Evolutionary conservation across 2,329 filamentous ascomycete genomes (phyloP).

Genomic region (Aureobasidium sp.): DNA sequence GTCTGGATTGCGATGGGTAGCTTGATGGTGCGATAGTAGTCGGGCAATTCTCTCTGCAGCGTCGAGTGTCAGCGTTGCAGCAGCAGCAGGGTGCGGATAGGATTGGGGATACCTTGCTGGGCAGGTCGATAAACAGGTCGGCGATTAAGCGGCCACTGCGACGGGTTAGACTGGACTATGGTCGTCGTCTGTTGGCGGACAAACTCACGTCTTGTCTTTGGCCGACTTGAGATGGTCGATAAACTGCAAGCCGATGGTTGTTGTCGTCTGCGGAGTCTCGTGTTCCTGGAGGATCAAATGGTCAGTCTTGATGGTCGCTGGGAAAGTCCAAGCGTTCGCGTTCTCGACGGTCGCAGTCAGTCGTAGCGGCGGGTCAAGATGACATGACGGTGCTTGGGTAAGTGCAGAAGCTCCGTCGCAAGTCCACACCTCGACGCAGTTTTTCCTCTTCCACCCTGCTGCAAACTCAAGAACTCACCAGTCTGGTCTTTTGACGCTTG

Average conservation of each 20-base stretch:
- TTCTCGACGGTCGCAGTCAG: neutral
- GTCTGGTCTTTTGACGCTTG: slow-evolving; percentile 18
- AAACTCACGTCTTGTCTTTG: slow-evolving; percentile 69
- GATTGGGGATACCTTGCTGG: slow-evolving; percentile 12
- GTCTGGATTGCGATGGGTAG: slow-evolving; percentile 73
- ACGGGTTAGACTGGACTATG: neutral
- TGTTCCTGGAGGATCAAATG: neutral
- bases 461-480: neutral
- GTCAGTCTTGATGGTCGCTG: neutral
- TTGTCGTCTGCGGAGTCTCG: slow-evolving; percentile 12
- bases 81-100: neutral
- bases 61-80: slow-evolving; percentile 53
- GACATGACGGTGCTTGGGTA: neutral
- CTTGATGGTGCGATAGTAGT: slow-evolving; percentile 71
- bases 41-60: slow-evolving; percentile 48
- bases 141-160: slow-evolving; percentile 17
- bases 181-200: neutral
- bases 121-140: slow-evolving; percentile 17
- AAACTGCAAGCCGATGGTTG: slow-evolving; percentile 61
- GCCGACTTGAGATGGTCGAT: slow-evolving; percentile 68
- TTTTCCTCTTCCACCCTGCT: neutral
- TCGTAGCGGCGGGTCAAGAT: neutral
- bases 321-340: slow-evolving; percentile 10
- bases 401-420: neutral
- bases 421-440: neutral